Percentiles rank a stretch among this genome's conserved stretches.
phyloP scores from a whole-genome alignment of 2,329 filamentous ascomycete species.

The Xylariaceae sp. region DNA sequence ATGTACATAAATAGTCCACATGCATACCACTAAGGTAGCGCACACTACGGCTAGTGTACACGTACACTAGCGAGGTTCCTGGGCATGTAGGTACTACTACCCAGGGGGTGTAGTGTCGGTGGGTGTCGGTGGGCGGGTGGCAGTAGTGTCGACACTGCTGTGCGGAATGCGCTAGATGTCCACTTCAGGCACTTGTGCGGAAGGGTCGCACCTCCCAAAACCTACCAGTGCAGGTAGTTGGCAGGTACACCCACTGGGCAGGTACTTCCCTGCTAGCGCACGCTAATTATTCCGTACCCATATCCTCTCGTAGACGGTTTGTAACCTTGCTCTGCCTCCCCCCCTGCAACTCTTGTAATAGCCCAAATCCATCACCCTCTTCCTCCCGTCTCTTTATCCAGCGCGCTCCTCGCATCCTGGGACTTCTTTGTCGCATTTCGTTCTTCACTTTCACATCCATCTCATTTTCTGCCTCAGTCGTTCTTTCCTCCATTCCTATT shows the following conservation, averaged over 20 bases:
- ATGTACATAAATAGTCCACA: background rate
- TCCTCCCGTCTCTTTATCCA: slow-evolving; percentile 22
- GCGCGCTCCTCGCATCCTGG: slow-evolving; percentile 17
- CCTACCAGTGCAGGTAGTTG: background rate
- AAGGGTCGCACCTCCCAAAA: too few species aligned
- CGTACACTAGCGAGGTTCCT: too few species aligned
- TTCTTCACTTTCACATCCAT: slow-evolving; percentile 18
- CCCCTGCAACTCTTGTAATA: slow-evolving; percentile 19
- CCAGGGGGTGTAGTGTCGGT: background rate
- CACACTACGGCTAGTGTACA: background rate
- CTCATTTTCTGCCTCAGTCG: slow-evolving; percentile 23
- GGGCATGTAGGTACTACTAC: too few species aligned
- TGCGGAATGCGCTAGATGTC: too few species aligned
- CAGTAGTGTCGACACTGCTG: too few species aligned
- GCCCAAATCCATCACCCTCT: slow-evolving; percentile 28
- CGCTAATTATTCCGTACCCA: background rate
- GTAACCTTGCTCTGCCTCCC: slow-evolving; percentile 14
- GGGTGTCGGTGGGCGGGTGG: background rate
- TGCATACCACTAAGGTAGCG: background rate
- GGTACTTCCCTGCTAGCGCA: background rate
- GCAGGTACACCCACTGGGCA: background rate
- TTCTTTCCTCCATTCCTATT: slow-evolving; percentile 21
- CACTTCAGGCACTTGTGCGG: too few species aligned
- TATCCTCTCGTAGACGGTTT: background rate
- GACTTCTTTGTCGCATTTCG: slow-evolving; percentile 19